Evolutionary conservation across 164 flowering plant species (phyloP), one percentile per base, ranked within the genome.

Genomic region (Nymphaea colorata): DNA sequence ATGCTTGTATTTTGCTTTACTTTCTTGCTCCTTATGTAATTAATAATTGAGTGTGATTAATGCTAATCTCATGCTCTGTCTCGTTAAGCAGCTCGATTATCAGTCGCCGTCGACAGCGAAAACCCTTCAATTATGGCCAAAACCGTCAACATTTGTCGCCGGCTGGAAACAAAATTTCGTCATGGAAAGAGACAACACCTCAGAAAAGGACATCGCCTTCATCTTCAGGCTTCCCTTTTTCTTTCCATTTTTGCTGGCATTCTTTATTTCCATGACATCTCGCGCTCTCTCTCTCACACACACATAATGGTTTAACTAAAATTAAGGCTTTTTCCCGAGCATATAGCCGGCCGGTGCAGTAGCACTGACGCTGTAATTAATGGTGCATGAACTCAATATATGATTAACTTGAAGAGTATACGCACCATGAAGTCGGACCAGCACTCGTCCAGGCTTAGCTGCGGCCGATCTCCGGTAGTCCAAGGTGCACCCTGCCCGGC

Each of bases 401-500:
- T 51, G 14, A 15, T 51, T 51, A 51, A 51, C 57, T 51, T 51
- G 12, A 51, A 51, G 57, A 3, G 57, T 51, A 51, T 51, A 51
- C 57, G 8, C 8, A 51, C 57, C 57, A 51, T 51, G 57, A 10
- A 51, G 43, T 85, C 80, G 2, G 82, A 80, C 93, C 86, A 90
- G 65, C 79, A 81, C 18, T 84, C 84, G n/a, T 78, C 79, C 3
- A 78, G 79, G 68, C 86, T 81, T 57, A 87, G 6, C 4, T 80
- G 80, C 0, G 95, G 95, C 43, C 90, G 82, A 5, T 76, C 78
- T 0, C 95, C 93, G 25, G 71, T 75, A 0, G 84, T 81, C 98
- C 98, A 93, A 16, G 98, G 96, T 14, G 84, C 83, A 6, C 86
- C 85, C 41, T 84, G 82, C 66, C 79, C 75, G n/a, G 78, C 80